Conservation (phyloP, 306 rosid genomes). For the Pyrus bretschneideri region DNA sequence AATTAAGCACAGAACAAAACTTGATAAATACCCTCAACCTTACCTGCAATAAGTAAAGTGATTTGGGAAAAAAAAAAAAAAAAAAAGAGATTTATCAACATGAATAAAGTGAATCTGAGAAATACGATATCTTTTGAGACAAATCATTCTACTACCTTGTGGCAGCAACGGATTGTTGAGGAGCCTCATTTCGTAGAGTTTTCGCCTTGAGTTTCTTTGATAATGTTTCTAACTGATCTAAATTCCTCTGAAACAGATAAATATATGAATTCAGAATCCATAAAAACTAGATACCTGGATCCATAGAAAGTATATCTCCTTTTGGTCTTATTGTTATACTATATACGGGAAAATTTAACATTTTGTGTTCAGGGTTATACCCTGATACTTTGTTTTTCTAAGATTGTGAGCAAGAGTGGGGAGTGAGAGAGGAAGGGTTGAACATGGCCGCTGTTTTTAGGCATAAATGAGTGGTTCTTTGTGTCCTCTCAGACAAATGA, state of each 20-base stretch:
- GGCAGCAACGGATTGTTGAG: slow-evolving; percentile 89
- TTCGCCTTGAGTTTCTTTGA: slow-evolving; percentile 98
- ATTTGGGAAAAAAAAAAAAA: too few species aligned
- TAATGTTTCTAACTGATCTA: slow-evolving; percentile 88
- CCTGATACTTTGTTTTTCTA: background rate
- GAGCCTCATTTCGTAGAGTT: slow-evolving; percentile 74
- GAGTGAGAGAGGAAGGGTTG: background rate
- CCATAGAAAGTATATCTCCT: background rate
- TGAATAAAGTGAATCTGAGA: background rate
- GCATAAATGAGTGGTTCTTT: background rate
- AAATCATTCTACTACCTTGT: slow-evolving; percentile 50
- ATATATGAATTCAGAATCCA: slow-evolving; percentile 14
- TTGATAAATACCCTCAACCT: background rate
- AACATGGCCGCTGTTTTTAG: background rate
- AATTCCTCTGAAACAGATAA: slow-evolving; percentile 61
- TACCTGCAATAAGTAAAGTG: background rate
- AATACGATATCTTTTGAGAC: background rate
- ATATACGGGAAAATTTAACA: background rate
- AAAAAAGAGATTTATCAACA: background rate
- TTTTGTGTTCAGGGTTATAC: background rate
- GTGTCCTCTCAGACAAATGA: background rate
- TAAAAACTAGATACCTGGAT: background rate
- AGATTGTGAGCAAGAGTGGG: background rate
- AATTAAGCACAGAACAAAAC: background rate
- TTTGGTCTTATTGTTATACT: background rate